Conservation (phyloP, 768 basidiomycete species). For the Boletus insuetus region DNA sequence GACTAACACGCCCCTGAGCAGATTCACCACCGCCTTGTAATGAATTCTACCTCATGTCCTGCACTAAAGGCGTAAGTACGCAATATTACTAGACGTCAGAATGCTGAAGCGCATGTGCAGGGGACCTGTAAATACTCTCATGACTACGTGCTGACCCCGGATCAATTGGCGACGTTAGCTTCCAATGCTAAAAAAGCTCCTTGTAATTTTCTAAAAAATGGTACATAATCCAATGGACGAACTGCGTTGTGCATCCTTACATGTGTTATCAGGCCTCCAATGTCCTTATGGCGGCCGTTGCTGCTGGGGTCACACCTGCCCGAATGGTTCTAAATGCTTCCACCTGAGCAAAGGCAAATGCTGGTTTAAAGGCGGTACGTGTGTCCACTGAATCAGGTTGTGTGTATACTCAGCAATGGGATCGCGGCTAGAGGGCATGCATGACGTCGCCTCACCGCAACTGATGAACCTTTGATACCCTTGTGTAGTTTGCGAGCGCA, state of each 20-base stretch:
- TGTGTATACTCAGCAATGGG: constrained; percentile 2
- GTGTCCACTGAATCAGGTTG: background rate
- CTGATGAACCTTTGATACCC: constrained; percentile 23
- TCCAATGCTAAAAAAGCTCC: constrained; percentile 83
- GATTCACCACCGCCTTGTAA: constrained; percentile 85
- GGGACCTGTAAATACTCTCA: constrained; percentile 81
- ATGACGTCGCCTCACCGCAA: constrained; percentile 22
- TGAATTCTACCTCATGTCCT: constrained; percentile 78
- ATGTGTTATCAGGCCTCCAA: constrained; percentile 46
- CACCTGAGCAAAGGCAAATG: constrained; percentile 79
- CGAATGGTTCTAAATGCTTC: constrained; percentile 67
- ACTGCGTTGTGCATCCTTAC: constrained; percentile 3
- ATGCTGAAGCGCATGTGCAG: constrained; percentile 32
- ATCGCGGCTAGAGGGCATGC: constrained; percentile 39
- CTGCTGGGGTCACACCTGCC: constrained; percentile 84
- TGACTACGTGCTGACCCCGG: constrained; percentile 68
- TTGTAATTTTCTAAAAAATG: constrained; percentile 81
- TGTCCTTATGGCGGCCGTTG: constrained; percentile 76
- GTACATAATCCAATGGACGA: constrained; percentile 32
- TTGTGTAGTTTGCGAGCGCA: constrained; percentile 2
- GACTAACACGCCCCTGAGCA: constrained; percentile 29
- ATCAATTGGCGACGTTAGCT: constrained; percentile 68
- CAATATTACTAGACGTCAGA: background rate
- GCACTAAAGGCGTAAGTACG: constrained; percentile 67
- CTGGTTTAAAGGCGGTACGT: constrained; percentile 78